Evolutionary conservation across 2,329 filamentous ascomycete species (phyloP).

Genomic region (Leptodontidium sp.): DNA sequence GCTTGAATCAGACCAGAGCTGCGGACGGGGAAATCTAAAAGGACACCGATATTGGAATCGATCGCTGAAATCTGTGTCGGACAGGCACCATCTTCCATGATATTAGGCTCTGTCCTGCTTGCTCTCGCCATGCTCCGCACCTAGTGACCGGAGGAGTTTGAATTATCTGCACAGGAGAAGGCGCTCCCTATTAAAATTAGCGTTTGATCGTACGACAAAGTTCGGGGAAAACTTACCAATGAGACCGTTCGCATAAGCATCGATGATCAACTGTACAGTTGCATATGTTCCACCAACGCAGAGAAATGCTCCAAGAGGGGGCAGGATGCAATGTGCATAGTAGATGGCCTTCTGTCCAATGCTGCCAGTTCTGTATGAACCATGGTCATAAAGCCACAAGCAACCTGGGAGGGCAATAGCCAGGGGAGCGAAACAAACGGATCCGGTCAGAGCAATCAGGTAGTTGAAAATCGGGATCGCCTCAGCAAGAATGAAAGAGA

Average conservation of each 20-base stretch:
- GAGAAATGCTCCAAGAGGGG: conserved; percentile 49
- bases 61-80: too few species aligned
- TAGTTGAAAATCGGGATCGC: conserved; percentile 63
- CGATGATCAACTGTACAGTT: conserved; percentile 58
- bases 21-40: too few species aligned
- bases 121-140: neutral
- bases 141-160: conserved; percentile 29
- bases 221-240: conserved; percentile 36
- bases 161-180: conserved; percentile 59
- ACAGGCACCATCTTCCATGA: neutral
- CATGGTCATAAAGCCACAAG: conserved; percentile 60
- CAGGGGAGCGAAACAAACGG: conserved; percentile 59
- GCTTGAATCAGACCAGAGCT: too few species aligned
- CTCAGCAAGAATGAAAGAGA: conserved; percentile 60
- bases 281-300: conserved; percentile 54
- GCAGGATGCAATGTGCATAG: conserved; percentile 49
- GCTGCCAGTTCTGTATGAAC: conserved; percentile 50
- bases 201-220: neutral
- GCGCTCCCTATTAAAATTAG: conserved; percentile 44
- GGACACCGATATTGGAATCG: too few species aligned
- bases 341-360: conserved; percentile 41
- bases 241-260: conserved; percentile 53
- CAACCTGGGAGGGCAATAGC: conserved; percentile 57
- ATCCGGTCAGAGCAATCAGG: conserved; percentile 55
- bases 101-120: too few species aligned